Evolutionary conservation across 2,329 filamentous ascomycete species (phyloP), one percentile per base, ranked within the genome.

Genomic region (Aspergillus tubingensis): DNA sequence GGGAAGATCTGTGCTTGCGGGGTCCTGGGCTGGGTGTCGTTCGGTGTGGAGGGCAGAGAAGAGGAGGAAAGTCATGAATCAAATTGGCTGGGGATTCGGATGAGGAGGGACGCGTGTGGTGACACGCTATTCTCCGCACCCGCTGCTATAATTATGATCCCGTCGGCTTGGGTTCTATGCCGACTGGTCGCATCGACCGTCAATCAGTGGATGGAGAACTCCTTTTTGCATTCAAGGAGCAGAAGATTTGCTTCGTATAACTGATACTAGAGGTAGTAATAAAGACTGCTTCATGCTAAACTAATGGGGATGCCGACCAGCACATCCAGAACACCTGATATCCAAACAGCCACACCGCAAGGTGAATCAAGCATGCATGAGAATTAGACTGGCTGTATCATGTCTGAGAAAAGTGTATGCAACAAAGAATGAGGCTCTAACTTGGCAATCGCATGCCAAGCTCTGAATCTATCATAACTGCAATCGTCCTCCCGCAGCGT

Each of bases 21-120:
- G 25, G 11, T 25, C 11, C 11, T 49, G 44, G 32, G 23, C 21
- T 27, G 21, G 21, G 44, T 25, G 23, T 11, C 23, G 44, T 19
- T 21, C 8, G 23, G 27, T n/a, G 19, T 44, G 39, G 17, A 23
- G 39, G 23, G 19, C 11, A 8, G 19, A 54, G 17, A 23, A 48
- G 36, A 17, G 36, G 19, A 36, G 23, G 13, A 44, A n/a, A 51
- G 57, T 59, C 47, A 50, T 30, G 21, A 62, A 54, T 56, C 13
- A 41, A 30, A 48, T 19, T 17, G 36, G 54, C 17, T 21, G 32
- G 36, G 41, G 25, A 11, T 8, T 36, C 38, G 59, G 48, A 38
- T 17, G 61, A 57, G 58, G 60, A 60, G 62, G 63, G 65, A 63
- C 62, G 67, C 68, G 68, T 66, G 58, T 43, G 58, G 68, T 66